A percentile compares a stretch with the other conserved stretches of the same genome.
Evolutionary conservation across 495 filamentous ascomycete genomes (phyloP).

Genomic region (Astrothelium macrocarpum): DNA sequence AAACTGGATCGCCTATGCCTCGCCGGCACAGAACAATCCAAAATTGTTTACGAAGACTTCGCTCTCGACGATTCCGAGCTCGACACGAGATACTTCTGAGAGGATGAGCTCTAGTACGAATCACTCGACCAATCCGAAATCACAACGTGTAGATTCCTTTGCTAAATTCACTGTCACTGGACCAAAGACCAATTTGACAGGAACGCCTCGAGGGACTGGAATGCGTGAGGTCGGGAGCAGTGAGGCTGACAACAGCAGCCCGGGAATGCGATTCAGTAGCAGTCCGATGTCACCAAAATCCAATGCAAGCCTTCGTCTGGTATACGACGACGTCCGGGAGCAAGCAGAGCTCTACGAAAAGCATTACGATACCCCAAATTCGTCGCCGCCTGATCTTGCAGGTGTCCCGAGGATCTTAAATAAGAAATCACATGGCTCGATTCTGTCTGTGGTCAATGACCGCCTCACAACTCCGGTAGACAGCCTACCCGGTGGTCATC

Average conservation of each 20-base stretch:
- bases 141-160: conserved; percentile 24
- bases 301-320: background rate
- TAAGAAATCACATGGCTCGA: background rate
- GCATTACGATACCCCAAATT: background rate
- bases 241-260: conserved; percentile 30
- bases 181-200: conserved; percentile 28
- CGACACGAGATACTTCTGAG: background rate
- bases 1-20: background rate
- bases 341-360: background rate
- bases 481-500: background rate
- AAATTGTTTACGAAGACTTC: conserved; percentile 3
- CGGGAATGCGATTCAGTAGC: conserved; percentile 13
- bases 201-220: conserved; percentile 27
- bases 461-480: background rate
- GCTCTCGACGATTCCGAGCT: conserved; percentile 1
- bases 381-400: background rate
- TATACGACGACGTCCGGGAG: background rate
- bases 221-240: conserved; percentile 32
- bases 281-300: background rate
- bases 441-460: background rate
- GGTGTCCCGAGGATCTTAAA: background rate
- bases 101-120: conserved; percentile 1
- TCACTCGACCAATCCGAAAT: background rate
- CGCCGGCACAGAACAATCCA: background rate
- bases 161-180: conserved; percentile 24